Conservation (phyloP, 768 basidiomycete species). For the Collybiopsis confluens region DNA sequence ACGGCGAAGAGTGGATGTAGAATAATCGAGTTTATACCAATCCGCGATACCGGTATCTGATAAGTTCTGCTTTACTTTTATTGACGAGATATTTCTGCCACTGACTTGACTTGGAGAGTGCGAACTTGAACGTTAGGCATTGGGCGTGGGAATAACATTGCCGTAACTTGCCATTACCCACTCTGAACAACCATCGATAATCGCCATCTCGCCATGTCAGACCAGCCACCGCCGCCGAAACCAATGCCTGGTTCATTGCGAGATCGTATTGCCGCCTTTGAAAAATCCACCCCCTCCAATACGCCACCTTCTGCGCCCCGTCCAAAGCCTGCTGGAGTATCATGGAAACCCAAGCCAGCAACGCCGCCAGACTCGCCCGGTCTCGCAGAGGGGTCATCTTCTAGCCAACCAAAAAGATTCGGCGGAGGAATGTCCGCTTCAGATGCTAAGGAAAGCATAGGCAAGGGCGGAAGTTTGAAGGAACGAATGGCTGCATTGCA, state of each 20-base stretch:
- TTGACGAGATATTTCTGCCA: no score
- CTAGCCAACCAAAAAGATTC: slow-evolving; percentile 20
- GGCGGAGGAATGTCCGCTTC: slow-evolving; percentile 66
- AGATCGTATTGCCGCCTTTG: slow-evolving; percentile 87
- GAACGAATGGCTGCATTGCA: slow-evolving; percentile 95
- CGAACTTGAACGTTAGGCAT: no score
- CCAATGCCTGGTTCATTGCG: slow-evolving; percentile 75
- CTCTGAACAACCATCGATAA: not conserved
- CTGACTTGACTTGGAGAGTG: no score
- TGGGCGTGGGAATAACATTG: no score
- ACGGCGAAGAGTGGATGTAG: no score
- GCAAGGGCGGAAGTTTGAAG: slow-evolving; percentile 74
- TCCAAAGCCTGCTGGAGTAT: slow-evolving; percentile 62
- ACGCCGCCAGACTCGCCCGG: slow-evolving; percentile 44
- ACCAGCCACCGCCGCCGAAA: slow-evolving; percentile 51
- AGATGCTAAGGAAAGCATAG: slow-evolving; percentile 87
- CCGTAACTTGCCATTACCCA: no score
- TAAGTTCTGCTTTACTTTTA: no score
- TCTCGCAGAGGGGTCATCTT: slow-evolving; percentile 18
- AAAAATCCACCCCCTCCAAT: slow-evolving; percentile 50
- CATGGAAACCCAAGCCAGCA: slow-evolving; percentile 68
- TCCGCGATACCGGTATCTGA: no score
- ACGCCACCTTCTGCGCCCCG: slow-evolving; percentile 43
- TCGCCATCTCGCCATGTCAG: slow-evolving; percentile 42
- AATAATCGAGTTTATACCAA: no score